A percentile compares a stretch with the other conserved stretches of the same genome.
Evolutionary conservation across 1,139 yeast genomes (phyloP).

Genomic region (Yamadazyma trypodendri): DNA sequence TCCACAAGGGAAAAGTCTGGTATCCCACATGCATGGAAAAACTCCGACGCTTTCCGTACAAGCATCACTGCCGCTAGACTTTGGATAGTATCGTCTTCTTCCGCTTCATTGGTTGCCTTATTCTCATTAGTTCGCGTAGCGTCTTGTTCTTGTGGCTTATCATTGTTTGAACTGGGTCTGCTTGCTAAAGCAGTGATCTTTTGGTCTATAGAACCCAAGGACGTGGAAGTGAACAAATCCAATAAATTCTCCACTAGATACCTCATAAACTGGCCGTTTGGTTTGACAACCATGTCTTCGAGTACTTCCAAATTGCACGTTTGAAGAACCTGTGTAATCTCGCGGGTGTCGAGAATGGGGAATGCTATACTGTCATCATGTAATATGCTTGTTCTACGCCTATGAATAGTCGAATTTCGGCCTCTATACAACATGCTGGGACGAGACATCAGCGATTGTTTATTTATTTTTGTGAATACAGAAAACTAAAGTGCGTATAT

Average conservation of each 20-base stretch:
- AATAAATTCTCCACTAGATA: constrained; percentile 68
- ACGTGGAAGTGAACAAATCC: constrained; percentile 65
- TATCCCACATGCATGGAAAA: constrained; percentile 72
- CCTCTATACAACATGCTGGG: constrained; percentile 15
- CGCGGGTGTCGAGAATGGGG: constrained; percentile 66
- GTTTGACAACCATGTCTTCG: constrained; percentile 63
- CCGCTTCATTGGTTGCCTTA: constrained; percentile 5
- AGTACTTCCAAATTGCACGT: constrained; percentile 63
- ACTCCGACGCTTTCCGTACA: constrained; percentile 59
- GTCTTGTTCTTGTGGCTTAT: too few relatives aligned
- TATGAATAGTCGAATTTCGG: constrained; percentile 15
- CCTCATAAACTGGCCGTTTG: constrained; percentile 63
- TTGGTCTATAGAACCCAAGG: constrained; percentile 42
- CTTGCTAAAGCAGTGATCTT: constrained; percentile 12
- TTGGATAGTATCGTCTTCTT: constrained; percentile 24
- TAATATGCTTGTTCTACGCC: constrained; percentile 13
- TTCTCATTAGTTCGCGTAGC: too few relatives aligned
- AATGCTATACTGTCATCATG: constrained; percentile 38
- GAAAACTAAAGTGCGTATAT: neutral
- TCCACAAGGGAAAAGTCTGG: constrained; percentile 75
- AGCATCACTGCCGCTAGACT: constrained; percentile 51
- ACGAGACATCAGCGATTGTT: constrained; percentile 14
- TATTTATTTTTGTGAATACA: neutral
- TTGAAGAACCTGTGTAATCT: constrained; percentile 60
- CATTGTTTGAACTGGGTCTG: constrained; percentile 1